Conservation (phyloP, 2,329 filamentous ascomycete species). For the Cladosporium sp. region DNA sequence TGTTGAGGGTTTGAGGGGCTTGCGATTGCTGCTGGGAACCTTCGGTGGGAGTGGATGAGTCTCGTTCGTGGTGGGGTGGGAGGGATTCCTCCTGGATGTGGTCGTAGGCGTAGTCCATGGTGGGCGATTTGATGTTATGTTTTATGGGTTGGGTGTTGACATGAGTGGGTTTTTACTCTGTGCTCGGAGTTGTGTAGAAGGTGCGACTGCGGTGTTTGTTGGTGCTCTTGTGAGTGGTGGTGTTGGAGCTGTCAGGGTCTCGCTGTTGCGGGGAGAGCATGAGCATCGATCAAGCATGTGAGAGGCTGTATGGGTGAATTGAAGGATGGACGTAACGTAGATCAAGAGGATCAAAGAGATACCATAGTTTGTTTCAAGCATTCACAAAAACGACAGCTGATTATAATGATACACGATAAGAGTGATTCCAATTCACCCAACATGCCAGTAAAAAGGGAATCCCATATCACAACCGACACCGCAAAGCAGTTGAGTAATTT, state of each 20-base stretch:
- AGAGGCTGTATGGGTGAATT: no score
- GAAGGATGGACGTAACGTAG: no score
- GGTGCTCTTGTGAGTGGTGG: not conserved
- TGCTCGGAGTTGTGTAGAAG: not conserved
- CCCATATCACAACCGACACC: no score
- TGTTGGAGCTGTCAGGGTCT: not conserved
- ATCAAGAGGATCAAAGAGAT: no score
- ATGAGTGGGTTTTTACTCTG: no score
- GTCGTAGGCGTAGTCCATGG: conserved; percentile 97
- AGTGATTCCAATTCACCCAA: no score
- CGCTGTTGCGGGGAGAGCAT: not conserved
- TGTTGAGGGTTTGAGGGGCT: conserved; percentile 59
- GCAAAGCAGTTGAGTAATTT: no score
- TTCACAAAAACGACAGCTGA: no score
- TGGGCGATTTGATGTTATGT: not conserved
- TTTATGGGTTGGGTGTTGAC: not conserved
- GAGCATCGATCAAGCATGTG: not conserved
- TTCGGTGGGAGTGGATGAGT: conserved; percentile 31
- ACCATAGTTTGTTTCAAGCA: no score
- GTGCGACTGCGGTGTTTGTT: not conserved
- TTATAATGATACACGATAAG: no score
- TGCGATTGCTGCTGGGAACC: conserved; percentile 12
- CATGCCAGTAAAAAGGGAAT: no score
- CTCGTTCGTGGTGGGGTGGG: conserved; percentile 45
- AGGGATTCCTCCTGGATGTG: conserved; percentile 84